Evolutionary conservation across 805 yeast genomes (phyloP).

Genomic region (Zygoascus bituminiphila): DNA sequence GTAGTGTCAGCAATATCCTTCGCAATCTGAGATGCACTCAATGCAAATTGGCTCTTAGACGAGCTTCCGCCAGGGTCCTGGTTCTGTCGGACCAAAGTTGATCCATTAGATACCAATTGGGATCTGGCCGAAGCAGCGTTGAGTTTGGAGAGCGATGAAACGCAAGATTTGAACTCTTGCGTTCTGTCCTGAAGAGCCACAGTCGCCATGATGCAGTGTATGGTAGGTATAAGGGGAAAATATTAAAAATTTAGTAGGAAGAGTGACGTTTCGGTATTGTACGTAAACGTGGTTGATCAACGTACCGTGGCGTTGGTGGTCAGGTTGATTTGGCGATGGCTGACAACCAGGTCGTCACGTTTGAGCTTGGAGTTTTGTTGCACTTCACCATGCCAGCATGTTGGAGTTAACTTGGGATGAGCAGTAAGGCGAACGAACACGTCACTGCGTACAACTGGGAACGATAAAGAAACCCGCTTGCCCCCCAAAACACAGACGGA

Average conservation of each 20-base stretch:
- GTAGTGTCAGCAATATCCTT: conserved; percentile 84
- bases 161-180: conserved; percentile 87
- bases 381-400: no score
- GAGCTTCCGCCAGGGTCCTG: conserved; percentile 3
- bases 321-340: neutral
- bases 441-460: neutral
- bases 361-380: no score
- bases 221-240: no score
- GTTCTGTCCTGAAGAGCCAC: conserved; percentile 67
- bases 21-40: conserved; percentile 73
- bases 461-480: no score
- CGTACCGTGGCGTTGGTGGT: no score
- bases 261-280: no score
- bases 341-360: neutral
- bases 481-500: no score
- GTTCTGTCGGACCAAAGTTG: neutral
- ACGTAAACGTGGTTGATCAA: no score
- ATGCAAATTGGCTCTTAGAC: conserved; percentile 51
- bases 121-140: conserved; percentile 30
- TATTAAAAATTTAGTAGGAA: neutral
- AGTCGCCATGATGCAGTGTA: neutral
- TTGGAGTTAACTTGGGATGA: neutral
- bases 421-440: neutral
- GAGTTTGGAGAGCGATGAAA: conserved; percentile 60
- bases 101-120: conserved; percentile 10